phyloP scores from a whole-genome alignment of 1,284 basidiomycete species.

The Salmacisia buchloeana region DNA sequence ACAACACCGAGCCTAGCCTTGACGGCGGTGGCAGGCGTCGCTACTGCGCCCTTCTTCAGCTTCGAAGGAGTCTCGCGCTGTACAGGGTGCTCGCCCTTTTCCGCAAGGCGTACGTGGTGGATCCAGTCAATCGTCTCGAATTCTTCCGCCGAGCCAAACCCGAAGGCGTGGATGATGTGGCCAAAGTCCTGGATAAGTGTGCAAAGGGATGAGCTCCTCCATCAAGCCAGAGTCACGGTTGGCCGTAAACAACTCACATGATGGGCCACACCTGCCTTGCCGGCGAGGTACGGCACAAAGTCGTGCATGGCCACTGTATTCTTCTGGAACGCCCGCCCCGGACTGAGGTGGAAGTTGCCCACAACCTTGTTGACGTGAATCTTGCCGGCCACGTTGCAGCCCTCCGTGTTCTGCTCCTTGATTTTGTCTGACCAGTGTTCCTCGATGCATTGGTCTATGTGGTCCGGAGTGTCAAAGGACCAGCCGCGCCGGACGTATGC shows the following conservation, averaged over 20 bases:
- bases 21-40: neutral
- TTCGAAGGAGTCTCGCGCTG: too few species aligned
- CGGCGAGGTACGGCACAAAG: slow-evolving; percentile 80
- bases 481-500: slow-evolving; percentile 87
- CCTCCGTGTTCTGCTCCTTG: slow-evolving; percentile 83
- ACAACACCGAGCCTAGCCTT: slow-evolving; percentile 16
- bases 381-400: slow-evolving; percentile 85
- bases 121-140: slow-evolving; percentile 14
- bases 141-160: slow-evolving; percentile 57
- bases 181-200: slow-evolving; percentile 74
- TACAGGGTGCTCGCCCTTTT: too few species aligned
- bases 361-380: slow-evolving; percentile 91
- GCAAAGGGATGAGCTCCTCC: too few species aligned
- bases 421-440: slow-evolving; percentile 95
- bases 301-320: slow-evolving; percentile 79
- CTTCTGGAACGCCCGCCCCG: slow-evolving; percentile 86
- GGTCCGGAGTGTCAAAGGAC: slow-evolving; percentile 85
- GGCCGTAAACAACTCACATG: too few species aligned
- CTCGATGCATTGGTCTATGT: slow-evolving; percentile 79
- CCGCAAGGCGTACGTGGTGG: too few species aligned
- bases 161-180: slow-evolving; percentile 75
- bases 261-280: slow-evolving; percentile 39
- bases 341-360: slow-evolving; percentile 55
- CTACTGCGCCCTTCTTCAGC: neutral
- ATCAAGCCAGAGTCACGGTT: too few species aligned